Base-by-base conservation (phyloP, 1,284 basidiomycete genomes). In the Moesziomyces globuligerus region DNA sequence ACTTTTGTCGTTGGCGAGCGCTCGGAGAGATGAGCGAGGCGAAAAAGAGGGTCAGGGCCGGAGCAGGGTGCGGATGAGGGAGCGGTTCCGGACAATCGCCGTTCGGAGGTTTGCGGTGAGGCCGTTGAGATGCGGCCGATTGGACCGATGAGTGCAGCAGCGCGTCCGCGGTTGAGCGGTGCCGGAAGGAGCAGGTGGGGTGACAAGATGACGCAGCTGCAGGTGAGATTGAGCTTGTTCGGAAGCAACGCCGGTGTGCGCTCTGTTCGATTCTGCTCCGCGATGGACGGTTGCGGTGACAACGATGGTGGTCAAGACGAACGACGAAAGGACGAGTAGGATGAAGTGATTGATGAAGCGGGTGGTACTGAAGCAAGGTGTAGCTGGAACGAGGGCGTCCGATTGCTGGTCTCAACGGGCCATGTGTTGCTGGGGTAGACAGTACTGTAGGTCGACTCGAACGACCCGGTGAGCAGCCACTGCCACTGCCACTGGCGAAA, bases 271-370 rank as follows among this genome's bases (percentile, higher is more conserved):
- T 4, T 34, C n/a, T n/a, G n/a, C n/a, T n/a, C n/a, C n/a, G n/a
- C n/a, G n/a, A n/a, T n/a, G n/a, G n/a, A n/a, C n/a, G n/a, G n/a
- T n/a, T n/a, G n/a, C n/a, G n/a, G n/a, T n/a, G 37, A 24, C 11
- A 24, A 36, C 21, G 41, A 17, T 21, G 42, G 20, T 38, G 49
- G 40, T 28, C 17, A 23, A 37, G 49, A 43, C 34, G 49, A 51
- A 51, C 34, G 34, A 38, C 21, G 7, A 24, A 38, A 46, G 28
- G 43, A 34, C 20, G 42, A 32, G 25, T 24, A 38, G 36, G 36
- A 29, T 13, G 23, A 36, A n/a, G n/a, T n/a, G n/a, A n/a, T n/a
- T n/a, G n/a, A n/a, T n/a, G n/a, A n/a, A n/a, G n/a, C n/a, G n/a
- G n/a, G n/a, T n/a, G n/a, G n/a, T n/a, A n/a, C n/a, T n/a, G n/a